Evolutionary conservation across 176 grass and related monocot species (phyloP), one percentile per base, ranked within the genome.

Genomic region (Chloris gayana): DNA sequence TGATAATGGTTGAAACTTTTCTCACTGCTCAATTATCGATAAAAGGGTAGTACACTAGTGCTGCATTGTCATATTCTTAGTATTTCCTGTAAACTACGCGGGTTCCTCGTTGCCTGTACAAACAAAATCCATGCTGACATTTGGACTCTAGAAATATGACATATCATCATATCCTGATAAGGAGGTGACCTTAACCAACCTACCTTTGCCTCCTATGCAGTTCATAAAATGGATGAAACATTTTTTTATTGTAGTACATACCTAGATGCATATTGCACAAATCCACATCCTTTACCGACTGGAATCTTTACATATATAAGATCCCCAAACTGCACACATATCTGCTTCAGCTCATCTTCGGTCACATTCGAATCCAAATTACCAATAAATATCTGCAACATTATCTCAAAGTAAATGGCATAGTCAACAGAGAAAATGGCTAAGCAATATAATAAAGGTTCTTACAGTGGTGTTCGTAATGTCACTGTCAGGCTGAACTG

Each of bases 291-390:
- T 95, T 99, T 99, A 74, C 89, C 89, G 73, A 79, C 79, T 80
- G 96, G 93, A 83, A 99, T 95, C 77, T 99, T 95, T 6, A 95
- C 96, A 85, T 91, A 95, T 67, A 93, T 88, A 83, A 93, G 89
- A 42, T 99, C 96, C 54, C 96, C 92, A 89, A 99, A 88, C 32
- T 95, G 93, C 6, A 86, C 22, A 19, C 88, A 99, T 38, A 93
- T 89, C 73, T 95, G 90, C 85, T 79, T 95, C 73, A 99, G 77
- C 77, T 99, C 96, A 60, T 95, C 96, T 88, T 99, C 92, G 17
- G 86, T 89, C 80, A 95, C 84, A 85, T 93, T 99, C 10, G 88
- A 91, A 49, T 99, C 96, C 93, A 99, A 88, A 67, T 95, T 91
- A 49, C 96, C 96, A 77, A 95, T 87, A 93, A 95, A 95, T 86